Evolutionary conservation across 306 rosid genomes (phyloP), one percentile per base, ranked within the genome.

Genomic region (Cicer yamashitae): DNA sequence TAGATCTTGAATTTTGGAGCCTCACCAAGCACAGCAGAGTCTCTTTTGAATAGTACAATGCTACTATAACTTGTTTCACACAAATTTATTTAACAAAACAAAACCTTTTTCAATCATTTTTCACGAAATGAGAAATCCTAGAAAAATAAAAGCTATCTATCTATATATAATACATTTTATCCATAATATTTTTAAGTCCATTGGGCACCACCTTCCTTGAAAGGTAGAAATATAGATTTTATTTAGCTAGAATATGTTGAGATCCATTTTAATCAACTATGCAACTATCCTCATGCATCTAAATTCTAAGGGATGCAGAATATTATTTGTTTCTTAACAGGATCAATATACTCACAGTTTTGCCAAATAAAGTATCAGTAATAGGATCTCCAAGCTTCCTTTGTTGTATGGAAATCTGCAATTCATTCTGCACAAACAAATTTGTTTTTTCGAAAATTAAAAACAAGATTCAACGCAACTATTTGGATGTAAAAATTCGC

Each of bases 301-400:
- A 61, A 25, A 2, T 25, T 25, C 34, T 3, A 25, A 25, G 20
- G 40, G n/a, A 15, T 58, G 50, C 17, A 45, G 25, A 57, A 8
- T 8, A 66, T 10, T 53, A 30, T 71, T 48, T 54, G 41, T 60
- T 67, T 67, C 10, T 51, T 6, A 48, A 56, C 66, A 2, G 45
- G 20, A 63, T 69, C 20, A 70, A 70, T 61, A 53, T 30, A 91
- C 91, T 91, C 78, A 94, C 98, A 38, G 93, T 91, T 87, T 94
- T 94, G 59, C 98, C 98, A 43, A 74, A 52, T 80, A 94, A 82
- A n/a, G 88, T 87, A 67, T 90, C 94, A 20, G 91, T 92, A 62
- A 59, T 63, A 72, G 98, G 98, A 62, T 57, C 90, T 79, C 98
- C 98, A 77, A 94, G 78, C 88, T 77, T 84, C 78, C 75, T 90